Evolutionary conservation across 805 yeast species (phyloP), one percentile per base, ranked within the genome.

Genomic region (Wickerhamiella shivajii): DNA sequence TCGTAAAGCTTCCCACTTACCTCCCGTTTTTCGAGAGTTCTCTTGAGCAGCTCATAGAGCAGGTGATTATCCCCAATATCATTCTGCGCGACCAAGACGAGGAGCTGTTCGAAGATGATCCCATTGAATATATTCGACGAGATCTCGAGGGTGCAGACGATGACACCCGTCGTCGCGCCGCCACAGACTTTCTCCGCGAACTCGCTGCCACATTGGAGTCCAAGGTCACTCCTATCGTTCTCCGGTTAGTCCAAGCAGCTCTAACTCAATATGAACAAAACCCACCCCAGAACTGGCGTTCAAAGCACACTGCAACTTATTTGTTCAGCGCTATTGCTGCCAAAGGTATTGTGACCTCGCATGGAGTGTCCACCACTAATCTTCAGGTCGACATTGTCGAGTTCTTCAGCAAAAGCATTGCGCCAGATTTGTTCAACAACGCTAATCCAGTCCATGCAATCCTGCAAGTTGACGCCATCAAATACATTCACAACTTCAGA

Each of bases 41-140:
- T 2, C 59, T 90, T 46, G 71, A 72, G 43, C 84, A 78, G 50
- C 69, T 90, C 31, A 70, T 85, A 3, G 80, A 77, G 47, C 76
- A 78, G 45, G 77, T 90, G 42, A 73, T 90, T 33, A 63, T 90
- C 41, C 98, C 98, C 24, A 90, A 90, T 53, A 73, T 85, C 45
- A 68, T 74, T 8, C 66, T 90, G 39, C 72, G 97, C 49, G 87
- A 78, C 37, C 65, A 77, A 2, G 99, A 90, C 51, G 83, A 81
- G 48, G 98, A 92, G 55, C 56, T 76, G 40, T 87, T 90, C 54
- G 98, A 90, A 56, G 98, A 90, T 56, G 98, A 90, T 51, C 98
- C 98, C 23, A 77, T 90, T 35, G 92, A 81, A 47, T 90, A 67
- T 51, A 85, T 85, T 14, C 69, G 97, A 49, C 68, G 93, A 40